A percentile compares a stretch with the other conserved stretches of the same genome.
phyloP scores from a whole-genome alignment of 495 filamentous ascomycete genomes.

The Tuber melanosporum region DNA sequence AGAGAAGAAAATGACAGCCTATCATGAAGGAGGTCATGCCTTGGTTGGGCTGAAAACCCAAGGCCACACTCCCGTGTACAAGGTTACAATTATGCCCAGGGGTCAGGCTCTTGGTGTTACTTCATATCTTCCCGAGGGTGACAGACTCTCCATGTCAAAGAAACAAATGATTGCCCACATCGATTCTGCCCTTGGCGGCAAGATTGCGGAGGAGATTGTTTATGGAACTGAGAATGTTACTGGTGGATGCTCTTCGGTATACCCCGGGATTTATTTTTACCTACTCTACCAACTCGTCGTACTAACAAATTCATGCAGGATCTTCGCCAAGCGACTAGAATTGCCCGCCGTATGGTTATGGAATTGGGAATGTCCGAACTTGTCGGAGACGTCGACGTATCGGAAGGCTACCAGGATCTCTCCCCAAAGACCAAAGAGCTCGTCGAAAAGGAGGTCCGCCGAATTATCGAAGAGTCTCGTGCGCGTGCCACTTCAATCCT shows the following conservation, averaged over 20 bases:
- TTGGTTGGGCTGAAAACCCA: conserved; percentile 75
- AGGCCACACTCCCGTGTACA: conserved; percentile 71
- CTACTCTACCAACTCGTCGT: background rate
- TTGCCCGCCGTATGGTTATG: conserved; percentile 80
- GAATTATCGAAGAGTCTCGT: conserved; percentile 73
- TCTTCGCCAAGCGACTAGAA: conserved; percentile 67
- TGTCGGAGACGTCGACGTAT: conserved; percentile 83
- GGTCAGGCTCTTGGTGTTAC: conserved; percentile 81
- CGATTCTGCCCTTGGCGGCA: conserved; percentile 81
- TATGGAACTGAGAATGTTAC: conserved; percentile 84
- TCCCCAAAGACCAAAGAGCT: conserved; percentile 75
- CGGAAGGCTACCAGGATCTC: conserved; percentile 67
- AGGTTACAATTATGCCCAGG: conserved; percentile 91
- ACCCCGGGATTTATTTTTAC: conserved; percentile 35
- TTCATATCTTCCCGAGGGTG: conserved; percentile 76
- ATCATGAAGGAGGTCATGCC: conserved; percentile 95
- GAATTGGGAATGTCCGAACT: conserved; percentile 78
- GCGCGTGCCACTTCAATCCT: conserved; percentile 67
- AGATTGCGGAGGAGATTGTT: conserved; percentile 87
- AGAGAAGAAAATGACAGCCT: conserved; percentile 84
- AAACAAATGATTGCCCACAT: conserved; percentile 68
- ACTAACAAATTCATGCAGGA: conserved; percentile 51
- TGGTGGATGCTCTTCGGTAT: conserved; percentile 67
- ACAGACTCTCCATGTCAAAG: conserved; percentile 72
- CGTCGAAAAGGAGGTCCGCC: conserved; percentile 80